Conservation (phyloP, 1,284 basidiomycete species). For the Malassezia dermatis region DNA sequence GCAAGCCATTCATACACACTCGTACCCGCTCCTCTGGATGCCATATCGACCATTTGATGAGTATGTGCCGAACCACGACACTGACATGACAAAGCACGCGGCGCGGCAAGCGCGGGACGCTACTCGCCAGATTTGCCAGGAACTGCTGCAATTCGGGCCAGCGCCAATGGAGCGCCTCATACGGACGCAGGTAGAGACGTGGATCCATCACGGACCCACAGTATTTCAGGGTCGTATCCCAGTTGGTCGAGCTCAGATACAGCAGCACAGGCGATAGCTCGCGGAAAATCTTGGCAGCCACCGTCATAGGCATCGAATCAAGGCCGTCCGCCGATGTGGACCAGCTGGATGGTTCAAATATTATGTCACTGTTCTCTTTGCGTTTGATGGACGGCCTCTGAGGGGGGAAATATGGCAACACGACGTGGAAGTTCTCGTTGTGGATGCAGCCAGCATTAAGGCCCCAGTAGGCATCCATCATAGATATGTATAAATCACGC, state of each 20-base stretch:
- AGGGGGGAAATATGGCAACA: neutral
- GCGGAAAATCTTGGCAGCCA: conserved; percentile 3
- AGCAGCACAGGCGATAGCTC: neutral
- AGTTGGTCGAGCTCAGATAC: conserved; percentile 2
- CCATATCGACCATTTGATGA: neutral
- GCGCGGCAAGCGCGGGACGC: neutral
- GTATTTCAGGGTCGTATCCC: neutral
- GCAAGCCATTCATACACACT: neutral
- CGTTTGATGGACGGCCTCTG: neutral
- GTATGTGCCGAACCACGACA: conserved; percentile 1
- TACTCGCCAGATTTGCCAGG: neutral
- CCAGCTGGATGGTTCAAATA: neutral
- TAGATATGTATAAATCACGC: neutral
- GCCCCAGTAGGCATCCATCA: neutral
- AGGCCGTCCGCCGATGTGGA: neutral
- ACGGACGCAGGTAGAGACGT: neutral
- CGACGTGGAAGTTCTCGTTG: neutral
- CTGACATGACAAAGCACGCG: neutral
- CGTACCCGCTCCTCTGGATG: neutral
- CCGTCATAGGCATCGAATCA: neutral
- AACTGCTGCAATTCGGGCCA: neutral
- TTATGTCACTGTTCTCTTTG: neutral
- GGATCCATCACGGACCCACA: neutral
- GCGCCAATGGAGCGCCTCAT: conserved; percentile 2
- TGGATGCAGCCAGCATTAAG: neutral